Evolutionary conservation across 345 rosid species (phyloP), one percentile per base, ranked within the genome.

Genomic region (Stellera chamaejasme): DNA sequence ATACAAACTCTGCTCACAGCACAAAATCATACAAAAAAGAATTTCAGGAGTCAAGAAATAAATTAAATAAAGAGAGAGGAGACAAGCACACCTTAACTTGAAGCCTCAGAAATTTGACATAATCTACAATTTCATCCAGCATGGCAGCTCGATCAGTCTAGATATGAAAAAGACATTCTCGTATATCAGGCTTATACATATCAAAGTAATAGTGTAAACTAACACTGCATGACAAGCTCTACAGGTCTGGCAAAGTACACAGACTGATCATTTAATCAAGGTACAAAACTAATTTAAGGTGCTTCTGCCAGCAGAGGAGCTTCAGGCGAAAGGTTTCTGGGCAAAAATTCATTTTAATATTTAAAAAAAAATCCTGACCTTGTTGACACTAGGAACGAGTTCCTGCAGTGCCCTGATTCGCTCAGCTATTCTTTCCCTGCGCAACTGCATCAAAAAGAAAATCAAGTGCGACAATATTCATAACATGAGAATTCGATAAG

Each of bases 91-190:
- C 99, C 99, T 94, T 94, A 59, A 87, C 99, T 80, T 94, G 99
- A 65, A 94, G 99, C 69, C 97, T 82, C 55, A 94, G 77, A 76
- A 94, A 94, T 85, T 94, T 94, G 59, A 94, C 99, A 74, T 94
- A 94, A 76, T 87, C 99, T 56, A 90, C 97, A 69, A 94, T 82
- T 74, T 94, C 99, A 78, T 94, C 99, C 55, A 94, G 95, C 99
- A 94, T 94, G 63, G 83, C 85, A 27, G 99, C 99, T 63, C 96
- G 75, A 68, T 94, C 97, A 1, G 95, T 82, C 99, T 94, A 79
- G 66, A 76, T 25, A 69, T 67, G 41, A 25, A 67, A 69, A 54
- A 32, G 4, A 32, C 39, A 32, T 32, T 32, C 9, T 32, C 39
- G 9, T 2, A 32, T 4, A 32, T 32, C 39, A 32, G 39, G 39